A percentile compares a stretch with the other conserved stretches of the same genome.
These are phyloP conservation scores for Batkoa obscura DNA, from an alignment of 371 early-diverging fungal genomes.

Conservation along the genomic window DNA sequence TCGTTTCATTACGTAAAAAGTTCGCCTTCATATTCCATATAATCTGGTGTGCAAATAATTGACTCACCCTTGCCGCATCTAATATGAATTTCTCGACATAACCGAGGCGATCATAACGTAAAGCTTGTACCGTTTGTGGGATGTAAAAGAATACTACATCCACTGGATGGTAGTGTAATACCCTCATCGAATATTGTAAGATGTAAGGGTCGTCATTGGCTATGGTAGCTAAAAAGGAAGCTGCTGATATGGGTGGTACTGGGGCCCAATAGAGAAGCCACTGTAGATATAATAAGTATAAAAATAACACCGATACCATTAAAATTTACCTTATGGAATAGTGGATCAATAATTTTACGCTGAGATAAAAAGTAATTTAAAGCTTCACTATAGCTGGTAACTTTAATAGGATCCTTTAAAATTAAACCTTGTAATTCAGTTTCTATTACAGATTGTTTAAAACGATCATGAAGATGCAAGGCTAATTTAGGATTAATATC, in stretches of 20 bases:
- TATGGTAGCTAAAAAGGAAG: slow-evolving; percentile 47
- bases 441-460: slow-evolving; percentile 41
- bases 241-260: slow-evolving; percentile 82
- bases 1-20: slow-evolving; percentile 75
- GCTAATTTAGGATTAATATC: slow-evolving; percentile 53
- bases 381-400: slow-evolving; percentile 53
- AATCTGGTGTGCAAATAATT: slow-evolving; percentile 96
- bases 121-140: slow-evolving; percentile 96
- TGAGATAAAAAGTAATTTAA: slow-evolving; percentile 11
- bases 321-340: neutral
- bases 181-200: slow-evolving; percentile 83
- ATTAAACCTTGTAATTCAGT: slow-evolving; percentile 45
- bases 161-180: slow-evolving; percentile 71
- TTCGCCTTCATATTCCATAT: slow-evolving; percentile 99
- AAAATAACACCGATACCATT: neutral
- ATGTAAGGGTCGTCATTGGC: slow-evolving; percentile 61
- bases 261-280: slow-evolving; percentile 79
- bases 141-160: slow-evolving; percentile 94
- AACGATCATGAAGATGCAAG: slow-evolving; percentile 51
- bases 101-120: slow-evolving; percentile 71
- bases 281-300: slow-evolving; percentile 5
- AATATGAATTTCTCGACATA: slow-evolving; percentile 87
- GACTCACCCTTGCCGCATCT: slow-evolving; percentile 76
- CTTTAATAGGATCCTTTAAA: slow-evolving; percentile 38
- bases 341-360: neutral